Base-by-base conservation (phyloP, 164 flowering plant genomes). In the Santalum album region DNA sequence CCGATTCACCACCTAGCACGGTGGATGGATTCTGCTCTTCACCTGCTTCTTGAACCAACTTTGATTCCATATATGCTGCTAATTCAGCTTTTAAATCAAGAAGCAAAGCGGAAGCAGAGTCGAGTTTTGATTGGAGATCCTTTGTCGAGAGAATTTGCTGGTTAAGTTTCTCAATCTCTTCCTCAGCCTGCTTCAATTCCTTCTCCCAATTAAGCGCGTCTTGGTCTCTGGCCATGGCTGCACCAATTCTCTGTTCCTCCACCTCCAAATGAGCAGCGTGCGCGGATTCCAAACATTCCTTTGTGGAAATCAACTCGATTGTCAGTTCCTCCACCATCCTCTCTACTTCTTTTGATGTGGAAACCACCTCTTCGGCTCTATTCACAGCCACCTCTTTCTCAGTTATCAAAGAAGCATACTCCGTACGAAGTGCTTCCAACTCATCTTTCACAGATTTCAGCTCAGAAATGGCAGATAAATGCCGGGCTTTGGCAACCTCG, bases 241-340 rank as follows among this genome's bases (percentile, higher is more conserved):
- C 90, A 54, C 86, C 87, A 34, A 84, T 79, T 56, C 84, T 77
- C 19, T 79, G 80, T 53, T 91, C 96, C 69, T 91, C 96, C 16
- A 86, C 96, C 63, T 88, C 96, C 56, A 88, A 58, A 69, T 91
- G 96, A 14, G 84, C 77, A 46, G 87, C 75, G 55, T 86, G 96
- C 17, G 92, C 92, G 54, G 83, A 75, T 63, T 86, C 92, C 29
- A 91, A 66, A 0, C 87, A 73, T 60, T 88, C 92, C 67, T 84
- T 91, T 7, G 82, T 61, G 14, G 85, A 63, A 26, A 91, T 86
- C 19, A 91, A 74, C 66, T 89, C 96, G 40, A 84, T 77, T 7
- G 96, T 92, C 55, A 92, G 71, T 46, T 76, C 85, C 73, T 86
- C 91, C 54, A 81, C 94, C 1, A 72, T 72, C 66, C 77, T 84